Percentiles rank a stretch among this genome's conserved stretches.
phyloP scores from a whole-genome alignment of 2,329 filamentous ascomycete genomes.

The Fusarium staphyleae region DNA sequence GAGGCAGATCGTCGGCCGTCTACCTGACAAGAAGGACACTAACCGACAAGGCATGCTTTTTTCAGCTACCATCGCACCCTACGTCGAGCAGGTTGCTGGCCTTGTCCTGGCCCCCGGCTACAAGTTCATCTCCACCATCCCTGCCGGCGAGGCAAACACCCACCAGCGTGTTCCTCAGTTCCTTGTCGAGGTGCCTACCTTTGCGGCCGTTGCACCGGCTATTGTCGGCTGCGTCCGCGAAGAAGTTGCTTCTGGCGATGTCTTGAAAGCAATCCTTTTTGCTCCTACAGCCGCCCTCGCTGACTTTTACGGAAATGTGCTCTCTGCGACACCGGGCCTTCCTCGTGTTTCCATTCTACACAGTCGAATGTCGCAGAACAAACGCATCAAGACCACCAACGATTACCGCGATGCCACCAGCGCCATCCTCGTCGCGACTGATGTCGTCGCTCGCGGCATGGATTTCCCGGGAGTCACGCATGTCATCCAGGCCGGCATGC shows the following conservation, averaged over 20 bases:
- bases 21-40: conserved; percentile 68
- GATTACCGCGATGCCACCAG: conserved; percentile 61
- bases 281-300: conserved; percentile 67
- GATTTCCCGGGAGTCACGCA: conserved; percentile 74
- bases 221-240: conserved; percentile 64
- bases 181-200: conserved; percentile 69
- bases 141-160: conserved; percentile 76
- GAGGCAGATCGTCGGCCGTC: conserved; percentile 75
- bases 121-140: conserved; percentile 82
- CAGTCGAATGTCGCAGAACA: conserved; percentile 58
- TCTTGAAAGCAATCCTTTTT: conserved; percentile 87
- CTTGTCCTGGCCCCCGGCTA: conserved; percentile 73
- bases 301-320: conserved; percentile 58
- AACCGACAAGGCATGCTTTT: conserved; percentile 80
- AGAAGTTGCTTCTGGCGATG: conserved; percentile 51
- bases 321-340: conserved; percentile 50
- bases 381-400: conserved; percentile 66
- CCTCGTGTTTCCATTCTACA: conserved; percentile 57
- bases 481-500: conserved; percentile 69
- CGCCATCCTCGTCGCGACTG: conserved; percentile 70
- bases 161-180: conserved; percentile 80
- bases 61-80: conserved; percentile 81
- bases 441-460: conserved; percentile 76
- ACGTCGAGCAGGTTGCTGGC: conserved; percentile 78
- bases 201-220: conserved; percentile 70